A percentile compares a stretch with the other conserved stretches of the same genome.
These are phyloP conservation scores for Silybum marianum DNA, from an alignment of 129 eudicot species.

Conservation along the genomic window DNA sequence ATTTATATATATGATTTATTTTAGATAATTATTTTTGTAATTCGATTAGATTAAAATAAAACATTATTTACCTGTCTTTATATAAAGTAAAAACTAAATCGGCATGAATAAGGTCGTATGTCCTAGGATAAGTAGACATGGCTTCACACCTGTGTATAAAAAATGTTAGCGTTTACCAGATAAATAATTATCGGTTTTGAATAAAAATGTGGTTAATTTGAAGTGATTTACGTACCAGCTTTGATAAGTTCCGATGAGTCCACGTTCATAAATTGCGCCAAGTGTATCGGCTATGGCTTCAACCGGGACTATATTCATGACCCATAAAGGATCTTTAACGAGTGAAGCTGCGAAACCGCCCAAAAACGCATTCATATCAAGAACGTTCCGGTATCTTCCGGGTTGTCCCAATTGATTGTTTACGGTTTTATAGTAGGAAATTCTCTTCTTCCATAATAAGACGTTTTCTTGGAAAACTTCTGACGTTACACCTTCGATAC, in stretches of 20 bases:
- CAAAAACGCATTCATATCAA: slow-evolving; percentile 89
- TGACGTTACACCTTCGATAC: slow-evolving; percentile 57
- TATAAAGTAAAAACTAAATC: slow-evolving; percentile 82
- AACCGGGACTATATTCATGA: slow-evolving; percentile 88
- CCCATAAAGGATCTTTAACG: slow-evolving; percentile 80
- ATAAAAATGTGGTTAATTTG: background rate
- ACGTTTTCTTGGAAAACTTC: slow-evolving; percentile 55
- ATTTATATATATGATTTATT: too few species aligned
- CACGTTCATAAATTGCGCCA: slow-evolving; percentile 85
- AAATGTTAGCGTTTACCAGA: background rate
- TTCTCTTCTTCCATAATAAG: slow-evolving; percentile 68
- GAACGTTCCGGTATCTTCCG: slow-evolving; percentile 82
- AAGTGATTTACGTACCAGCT: slow-evolving; percentile 57
- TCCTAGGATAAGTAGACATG: slow-evolving; percentile 98
- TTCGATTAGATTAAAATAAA: too few species aligned
- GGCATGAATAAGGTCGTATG: slow-evolving; percentile 88
- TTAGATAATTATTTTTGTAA: too few species aligned
- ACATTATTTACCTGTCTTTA: slow-evolving; percentile 54
- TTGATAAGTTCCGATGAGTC: slow-evolving; percentile 91
- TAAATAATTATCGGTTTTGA: background rate
- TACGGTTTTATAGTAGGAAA: slow-evolving; percentile 70
- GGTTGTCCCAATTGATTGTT: slow-evolving; percentile 72
- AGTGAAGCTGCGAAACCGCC: slow-evolving; percentile 97
- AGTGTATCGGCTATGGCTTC: slow-evolving; percentile 87
- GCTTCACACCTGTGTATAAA: slow-evolving; percentile 81